Conservation (phyloP, 2,329 filamentous ascomycete species). For the Penicillium verrucosum region DNA sequence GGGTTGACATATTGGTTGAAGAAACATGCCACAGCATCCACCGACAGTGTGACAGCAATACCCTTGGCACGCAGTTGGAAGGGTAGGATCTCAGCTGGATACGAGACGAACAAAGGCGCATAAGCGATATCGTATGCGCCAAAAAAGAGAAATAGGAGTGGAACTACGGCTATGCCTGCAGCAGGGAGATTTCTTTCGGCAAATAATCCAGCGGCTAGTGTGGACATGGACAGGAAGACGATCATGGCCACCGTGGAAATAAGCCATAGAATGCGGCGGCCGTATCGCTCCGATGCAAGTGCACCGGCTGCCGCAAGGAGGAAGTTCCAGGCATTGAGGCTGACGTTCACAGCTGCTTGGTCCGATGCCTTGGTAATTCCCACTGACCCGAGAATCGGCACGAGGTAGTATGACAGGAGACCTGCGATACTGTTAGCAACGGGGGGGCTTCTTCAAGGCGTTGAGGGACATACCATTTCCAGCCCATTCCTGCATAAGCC, state of each 20-base stretch:
- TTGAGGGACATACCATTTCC: conserved; percentile 16
- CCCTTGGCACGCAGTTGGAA: conserved; percentile 39
- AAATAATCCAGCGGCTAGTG: conserved; percentile 22
- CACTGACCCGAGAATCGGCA: conserved; percentile 36
- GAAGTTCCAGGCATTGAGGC: conserved; percentile 24
- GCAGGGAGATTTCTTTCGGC: conserved; percentile 20
- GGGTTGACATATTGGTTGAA: conserved; percentile 47
- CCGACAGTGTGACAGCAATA: conserved; percentile 26
- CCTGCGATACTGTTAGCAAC: conserved; percentile 8
- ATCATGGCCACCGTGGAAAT: conserved; percentile 20
- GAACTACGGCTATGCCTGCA: conserved; percentile 33
- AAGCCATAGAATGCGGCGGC: conserved; percentile 23
- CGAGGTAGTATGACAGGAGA: conserved; percentile 36
- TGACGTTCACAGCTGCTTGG: conserved; percentile 27
- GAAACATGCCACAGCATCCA: conserved; percentile 29
- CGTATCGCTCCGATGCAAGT: conserved; percentile 23
- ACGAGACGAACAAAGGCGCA: conserved; percentile 28
- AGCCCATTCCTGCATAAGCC: conserved; percentile 23
- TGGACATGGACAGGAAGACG: conserved; percentile 23
- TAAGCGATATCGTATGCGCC: conserved; percentile 32
- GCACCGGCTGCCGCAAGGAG: conserved; percentile 20
- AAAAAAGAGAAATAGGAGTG: conserved; percentile 36
- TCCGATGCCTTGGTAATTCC: conserved; percentile 26
- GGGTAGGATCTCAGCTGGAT: conserved; percentile 34
- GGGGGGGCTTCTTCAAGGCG: no score